Conservation (phyloP, 257 asterid genomes). For the Penstemon eatonii region DNA sequence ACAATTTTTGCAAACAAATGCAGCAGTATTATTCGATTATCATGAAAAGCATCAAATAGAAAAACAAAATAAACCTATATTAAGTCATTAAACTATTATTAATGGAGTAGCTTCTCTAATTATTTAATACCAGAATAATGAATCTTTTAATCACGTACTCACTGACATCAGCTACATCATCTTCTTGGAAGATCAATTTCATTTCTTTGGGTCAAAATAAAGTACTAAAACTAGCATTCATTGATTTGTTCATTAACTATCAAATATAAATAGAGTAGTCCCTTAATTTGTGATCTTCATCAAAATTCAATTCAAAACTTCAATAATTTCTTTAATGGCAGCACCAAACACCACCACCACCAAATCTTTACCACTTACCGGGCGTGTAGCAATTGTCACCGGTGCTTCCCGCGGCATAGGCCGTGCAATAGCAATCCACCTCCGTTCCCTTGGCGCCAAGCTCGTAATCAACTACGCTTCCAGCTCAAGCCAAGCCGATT, state of each 20-base stretch:
- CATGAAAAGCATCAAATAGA: too few species aligned
- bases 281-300: not conserved
- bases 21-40: too few species aligned
- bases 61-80: too few species aligned
- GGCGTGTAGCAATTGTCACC: constrained; percentile 40
- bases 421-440: constrained; percentile 49
- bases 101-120: too few species aligned
- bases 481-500: constrained; percentile 34
- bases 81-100: too few species aligned
- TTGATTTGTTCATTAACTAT: not conserved
- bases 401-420: constrained; percentile 54
- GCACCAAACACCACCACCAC: constrained; percentile 5
- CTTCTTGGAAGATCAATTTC: not conserved
- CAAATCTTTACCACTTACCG: constrained; percentile 25
- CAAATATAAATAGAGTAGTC: not conserved
- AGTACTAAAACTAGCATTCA: too few species aligned
- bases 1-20: too few species aligned
- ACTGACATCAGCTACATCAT: not conserved
- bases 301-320: not conserved
- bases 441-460: constrained; percentile 63
- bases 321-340: constrained; percentile 10
- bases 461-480: constrained; percentile 56
- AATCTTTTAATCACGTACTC: not conserved
- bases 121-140: too few species aligned
- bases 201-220: not conserved